Conservation (phyloP, 495 filamentous ascomycete species). For the Daldinia decipiens region DNA sequence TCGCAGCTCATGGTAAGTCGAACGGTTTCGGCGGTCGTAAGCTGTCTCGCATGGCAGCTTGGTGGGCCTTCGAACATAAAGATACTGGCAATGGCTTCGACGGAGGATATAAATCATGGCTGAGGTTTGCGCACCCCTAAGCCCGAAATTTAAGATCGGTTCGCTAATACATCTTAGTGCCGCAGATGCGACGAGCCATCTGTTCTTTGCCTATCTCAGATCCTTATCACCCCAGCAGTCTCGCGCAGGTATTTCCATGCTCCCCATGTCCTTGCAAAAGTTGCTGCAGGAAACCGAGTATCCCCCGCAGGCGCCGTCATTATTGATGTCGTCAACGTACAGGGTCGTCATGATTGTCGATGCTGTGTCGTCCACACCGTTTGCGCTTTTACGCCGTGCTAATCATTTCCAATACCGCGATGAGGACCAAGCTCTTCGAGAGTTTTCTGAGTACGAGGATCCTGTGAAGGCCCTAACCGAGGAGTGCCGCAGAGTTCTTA, state of each 20-base stretch:
- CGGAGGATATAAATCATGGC: constrained; percentile 89
- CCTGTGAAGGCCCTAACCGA: constrained; percentile 88
- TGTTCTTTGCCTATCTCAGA: constrained; percentile 97
- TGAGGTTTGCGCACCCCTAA: constrained; percentile 48
- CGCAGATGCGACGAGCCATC: constrained; percentile 93
- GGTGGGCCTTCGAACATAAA: constrained; percentile 96
- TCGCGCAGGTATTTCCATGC: constrained; percentile 77
- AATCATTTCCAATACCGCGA: constrained; percentile 96
- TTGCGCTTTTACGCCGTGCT: constrained; percentile 87
- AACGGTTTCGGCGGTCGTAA: constrained; percentile 96
- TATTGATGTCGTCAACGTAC: constrained; percentile 82
- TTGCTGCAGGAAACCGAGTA: constrained; percentile 94
- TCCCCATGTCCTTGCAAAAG: constrained; percentile 90
- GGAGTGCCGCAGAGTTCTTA: constrained; percentile 90
- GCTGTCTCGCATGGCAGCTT: constrained; percentile 92
- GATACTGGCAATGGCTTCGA: constrained; percentile 94
- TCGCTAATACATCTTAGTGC: constrained; percentile 66
- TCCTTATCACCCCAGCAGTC: constrained; percentile 83
- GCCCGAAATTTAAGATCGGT: constrained; percentile 12
- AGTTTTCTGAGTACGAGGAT: constrained; percentile 89
- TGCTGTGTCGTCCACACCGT: constrained; percentile 93
- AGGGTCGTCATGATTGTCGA: constrained; percentile 98
- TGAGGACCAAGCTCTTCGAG: constrained; percentile 80
- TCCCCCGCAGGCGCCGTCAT: constrained; percentile 80
- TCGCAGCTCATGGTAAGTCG: constrained; percentile 82